These are phyloP conservation scores for Lichtheimia ramosa DNA, from an alignment of 371 early-diverging fungal species.

Conservation along the genomic window DNA sequence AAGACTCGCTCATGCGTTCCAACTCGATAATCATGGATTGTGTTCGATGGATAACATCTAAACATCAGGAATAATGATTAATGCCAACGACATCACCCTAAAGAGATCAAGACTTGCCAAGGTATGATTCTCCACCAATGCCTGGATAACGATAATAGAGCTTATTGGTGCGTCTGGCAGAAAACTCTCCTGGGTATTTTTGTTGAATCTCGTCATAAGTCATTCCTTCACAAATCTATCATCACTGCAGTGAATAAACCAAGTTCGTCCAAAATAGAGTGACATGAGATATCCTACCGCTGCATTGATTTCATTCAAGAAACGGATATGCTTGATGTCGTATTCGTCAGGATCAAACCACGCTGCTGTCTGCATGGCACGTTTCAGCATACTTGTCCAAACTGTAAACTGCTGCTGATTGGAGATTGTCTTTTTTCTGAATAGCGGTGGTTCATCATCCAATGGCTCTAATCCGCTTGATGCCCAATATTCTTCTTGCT, in stretches of 20 bases:
- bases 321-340: conserved; percentile 68
- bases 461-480: conserved; percentile 26
- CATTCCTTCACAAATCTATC: conserved; percentile 48
- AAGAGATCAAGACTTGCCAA: conserved; percentile 19
- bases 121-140: conserved; percentile 81
- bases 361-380: conserved; percentile 72
- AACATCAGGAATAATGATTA: neutral
- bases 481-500: conserved; percentile 29
- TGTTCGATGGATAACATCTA: conserved; percentile 84
- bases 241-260: neutral
- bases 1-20: conserved; percentile 75
- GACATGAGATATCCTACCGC: conserved; percentile 48
- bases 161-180: conserved; percentile 69
- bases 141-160: conserved; percentile 87
- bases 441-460: conserved; percentile 15
- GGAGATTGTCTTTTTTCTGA: conserved; percentile 18
- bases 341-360: conserved; percentile 73
- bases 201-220: conserved; percentile 68
- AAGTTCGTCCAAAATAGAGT: too few relatives aligned
- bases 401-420: conserved; percentile 51
- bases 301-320: conserved; percentile 83
- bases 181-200: conserved; percentile 65
- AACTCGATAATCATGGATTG: conserved; percentile 82
- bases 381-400: conserved; percentile 77
- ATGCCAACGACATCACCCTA: neutral